These are phyloP conservation scores for Boeremia lycopersici DNA, from an alignment of 2,329 filamentous ascomycete genomes.

Conservation along the genomic window DNA sequence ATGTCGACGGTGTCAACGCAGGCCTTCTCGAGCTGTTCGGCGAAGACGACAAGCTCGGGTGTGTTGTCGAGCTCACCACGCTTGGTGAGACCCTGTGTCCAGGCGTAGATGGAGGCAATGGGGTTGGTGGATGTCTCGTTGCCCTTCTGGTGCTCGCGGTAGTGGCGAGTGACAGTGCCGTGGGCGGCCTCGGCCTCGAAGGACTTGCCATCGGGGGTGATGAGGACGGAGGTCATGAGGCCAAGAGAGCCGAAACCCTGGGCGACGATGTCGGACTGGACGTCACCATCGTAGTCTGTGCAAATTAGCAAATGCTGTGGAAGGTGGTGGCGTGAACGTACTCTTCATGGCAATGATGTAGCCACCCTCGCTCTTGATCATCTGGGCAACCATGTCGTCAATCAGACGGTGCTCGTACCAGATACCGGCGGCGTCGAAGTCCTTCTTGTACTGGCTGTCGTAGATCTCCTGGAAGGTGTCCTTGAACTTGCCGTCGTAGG, in stretches of 20 bases:
- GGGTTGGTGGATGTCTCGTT: constrained; percentile 97
- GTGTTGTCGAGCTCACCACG: constrained; percentile 91
- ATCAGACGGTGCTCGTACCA: constrained; percentile 99
- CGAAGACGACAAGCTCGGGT: constrained; percentile 90
- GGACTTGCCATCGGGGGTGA: constrained; percentile 94
- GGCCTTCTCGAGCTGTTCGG: constrained; percentile 88
- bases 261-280: constrained; percentile 97
- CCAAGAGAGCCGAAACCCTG: constrained; percentile 98
- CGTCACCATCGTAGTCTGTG: constrained; percentile 95
- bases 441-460: constrained; percentile 81
- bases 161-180: constrained; percentile 97
- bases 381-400: constrained; percentile 99
- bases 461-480: constrained; percentile 99
- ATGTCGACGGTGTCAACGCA: constrained; percentile 93
- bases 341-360: constrained; percentile 99
- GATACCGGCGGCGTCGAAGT: constrained; percentile 89
- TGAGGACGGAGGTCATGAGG: constrained; percentile 97
- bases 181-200: constrained; percentile 98
- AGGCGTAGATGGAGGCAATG: constrained; percentile 98
- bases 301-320: constrained; percentile 21
- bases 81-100: constrained; percentile 93
- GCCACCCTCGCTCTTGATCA: constrained; percentile 98
- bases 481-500: constrained; percentile 98
- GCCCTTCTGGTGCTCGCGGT: constrained; percentile 98
- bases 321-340: constrained; percentile 45